Evolutionary conservation across 2,329 filamentous ascomycete genomes (phyloP), one percentile per base, ranked within the genome.

Genomic region (Aspergillus sp.): DNA sequence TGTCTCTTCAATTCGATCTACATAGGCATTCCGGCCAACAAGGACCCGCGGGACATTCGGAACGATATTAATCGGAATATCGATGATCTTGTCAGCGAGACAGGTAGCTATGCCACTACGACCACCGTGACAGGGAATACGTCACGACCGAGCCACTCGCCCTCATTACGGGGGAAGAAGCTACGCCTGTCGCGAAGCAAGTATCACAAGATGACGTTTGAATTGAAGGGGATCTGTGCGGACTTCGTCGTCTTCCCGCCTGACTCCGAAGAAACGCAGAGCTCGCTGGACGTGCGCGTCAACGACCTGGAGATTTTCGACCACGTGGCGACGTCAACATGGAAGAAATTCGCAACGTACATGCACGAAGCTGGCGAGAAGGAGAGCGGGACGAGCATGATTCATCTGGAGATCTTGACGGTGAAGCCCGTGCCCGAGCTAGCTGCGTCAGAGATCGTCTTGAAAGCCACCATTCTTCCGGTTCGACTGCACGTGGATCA

Each of bases 1-100:
- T 94, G 94, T 57, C 75, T 98, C 10, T 98, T 98, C 76, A 97
- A 98, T 64, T 98, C 93, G 0, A 95, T 98, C 46, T 98, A 96
- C 71, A 96, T 98, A 57, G 89, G 87, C 9, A 86, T 98, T 12
- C 86, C 91, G 0, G 79, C 86, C 7, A 93, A 90, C 56, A 81
- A 85, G 48, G 91, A 97, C 57, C 88, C 89, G 4, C 80, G 80
- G 45, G 88, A 94, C 29, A 76, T 97, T 7, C 77, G 87, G 3
- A 80, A 81, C 41, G 86, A 86, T 35, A 95, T 98, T 67, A 95
- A 96, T 60, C 82, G 85, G 48, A 82, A 91, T 33, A 79, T 97
- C 42, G 87, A 95, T 54, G 91, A 97, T 58, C 78, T 85, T 47
- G 80, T 77, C 3, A 94, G 87, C 34, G 93, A 97, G 61, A 95